Conservation (phyloP, 495 filamentous ascomycete genomes). For the Cercophora newfieldiana region DNA sequence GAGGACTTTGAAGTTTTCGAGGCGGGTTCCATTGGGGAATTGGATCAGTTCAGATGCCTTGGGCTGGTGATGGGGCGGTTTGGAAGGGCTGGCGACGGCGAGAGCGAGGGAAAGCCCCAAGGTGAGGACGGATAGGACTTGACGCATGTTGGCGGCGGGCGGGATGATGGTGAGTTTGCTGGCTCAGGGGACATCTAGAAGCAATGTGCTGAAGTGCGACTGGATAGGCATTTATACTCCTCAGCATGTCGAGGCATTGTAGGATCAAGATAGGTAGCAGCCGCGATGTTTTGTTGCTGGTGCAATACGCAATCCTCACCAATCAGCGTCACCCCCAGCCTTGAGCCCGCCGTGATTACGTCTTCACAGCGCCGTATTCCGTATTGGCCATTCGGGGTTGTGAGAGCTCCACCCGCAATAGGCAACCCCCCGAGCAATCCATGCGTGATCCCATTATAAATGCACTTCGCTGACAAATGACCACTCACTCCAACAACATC, state of each 20-base stretch:
- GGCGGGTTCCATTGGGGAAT: neutral
- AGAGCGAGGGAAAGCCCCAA: neutral
- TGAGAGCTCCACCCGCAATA: neutral
- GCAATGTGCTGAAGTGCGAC: neutral
- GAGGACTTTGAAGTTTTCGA: constrained; percentile 8
- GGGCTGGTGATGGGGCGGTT: neutral
- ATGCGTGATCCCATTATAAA: neutral
- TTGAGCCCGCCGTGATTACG: neutral
- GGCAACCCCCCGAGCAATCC: neutral
- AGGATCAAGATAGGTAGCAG: neutral
- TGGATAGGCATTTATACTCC: neutral
- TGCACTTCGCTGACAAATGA: neutral
- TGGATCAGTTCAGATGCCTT: neutral
- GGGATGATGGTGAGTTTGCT: neutral
- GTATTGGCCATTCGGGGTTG: neutral
- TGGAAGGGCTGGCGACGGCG: neutral
- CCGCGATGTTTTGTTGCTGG: neutral
- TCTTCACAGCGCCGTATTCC: neutral
- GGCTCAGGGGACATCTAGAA: neutral
- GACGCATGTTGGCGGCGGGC: neutral
- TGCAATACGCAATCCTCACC: neutral
- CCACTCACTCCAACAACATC: too few species aligned
- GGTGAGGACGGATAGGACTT: neutral
- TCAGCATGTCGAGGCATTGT: neutral
- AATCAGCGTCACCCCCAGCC: neutral